Conservation (phyloP, 2,329 filamentous ascomycete species). For the Chaetothyriales sp. region DNA sequence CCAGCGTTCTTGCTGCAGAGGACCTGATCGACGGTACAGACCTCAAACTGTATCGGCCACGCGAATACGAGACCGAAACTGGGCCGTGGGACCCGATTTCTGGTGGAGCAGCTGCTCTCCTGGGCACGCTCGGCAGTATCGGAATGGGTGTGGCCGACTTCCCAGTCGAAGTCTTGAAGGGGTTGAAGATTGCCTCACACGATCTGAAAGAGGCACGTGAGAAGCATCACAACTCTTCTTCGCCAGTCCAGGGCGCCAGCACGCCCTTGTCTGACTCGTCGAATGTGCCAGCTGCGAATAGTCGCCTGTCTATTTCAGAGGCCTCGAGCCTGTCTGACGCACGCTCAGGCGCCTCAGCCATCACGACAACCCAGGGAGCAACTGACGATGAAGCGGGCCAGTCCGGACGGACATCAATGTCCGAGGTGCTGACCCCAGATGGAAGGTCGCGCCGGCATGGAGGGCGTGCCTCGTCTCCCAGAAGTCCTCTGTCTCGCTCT, state of each 20-base stretch:
- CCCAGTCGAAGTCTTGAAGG: slow-evolving; percentile 39
- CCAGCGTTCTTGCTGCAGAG: slow-evolving; percentile 50
- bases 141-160: slow-evolving; percentile 69
- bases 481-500: slow-evolving; percentile 16
- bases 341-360: not conserved
- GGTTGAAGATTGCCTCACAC: slow-evolving; percentile 16
- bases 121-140: slow-evolving; percentile 70
- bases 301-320: not conserved
- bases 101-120: slow-evolving; percentile 58
- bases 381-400: slow-evolving; percentile 1
- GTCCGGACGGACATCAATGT: slow-evolving; percentile 8
- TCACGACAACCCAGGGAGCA: not conserved
- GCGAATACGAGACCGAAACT: slow-evolving; percentile 62
- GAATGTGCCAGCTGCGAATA: slow-evolving; percentile 4
- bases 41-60: slow-evolving; percentile 48
- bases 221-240: slow-evolving; percentile 1
- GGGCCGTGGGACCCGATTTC: slow-evolving; percentile 68
- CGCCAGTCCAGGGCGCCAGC: slow-evolving; percentile 2
- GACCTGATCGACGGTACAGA: slow-evolving; percentile 53
- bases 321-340: not conserved
- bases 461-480: slow-evolving; percentile 4
- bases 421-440: slow-evolving; percentile 8
- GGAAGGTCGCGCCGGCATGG: slow-evolving; percentile 4
- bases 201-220: slow-evolving; percentile 16
- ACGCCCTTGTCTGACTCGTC: slow-evolving; percentile 2